phyloP scores from a whole-genome alignment of 1,139 yeast genomes.

The Schizosaccharomyces versatilis region DNA sequence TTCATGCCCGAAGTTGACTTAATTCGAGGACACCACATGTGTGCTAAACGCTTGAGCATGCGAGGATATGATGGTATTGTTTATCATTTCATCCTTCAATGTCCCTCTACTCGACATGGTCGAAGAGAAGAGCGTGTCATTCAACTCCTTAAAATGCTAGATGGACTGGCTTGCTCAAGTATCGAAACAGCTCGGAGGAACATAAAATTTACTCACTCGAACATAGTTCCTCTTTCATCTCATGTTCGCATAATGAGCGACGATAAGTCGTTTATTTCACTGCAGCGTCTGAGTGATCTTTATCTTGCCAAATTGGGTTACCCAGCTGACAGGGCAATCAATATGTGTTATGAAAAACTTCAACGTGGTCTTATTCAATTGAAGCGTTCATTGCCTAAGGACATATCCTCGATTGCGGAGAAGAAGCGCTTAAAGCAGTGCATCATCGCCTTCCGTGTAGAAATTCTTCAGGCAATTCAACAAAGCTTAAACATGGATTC shows the following conservation, averaged over 20 bases:
- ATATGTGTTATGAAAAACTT: constrained; percentile 39
- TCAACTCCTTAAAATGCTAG: constrained; percentile 73
- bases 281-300: constrained; percentile 75
- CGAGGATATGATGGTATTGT: constrained; percentile 85
- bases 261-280: constrained; percentile 50
- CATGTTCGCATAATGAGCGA: constrained; percentile 83
- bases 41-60: constrained; percentile 70
- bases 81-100: constrained; percentile 86
- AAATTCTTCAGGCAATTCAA: constrained; percentile 75
- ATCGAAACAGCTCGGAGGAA: constrained; percentile 77
- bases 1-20: constrained; percentile 76
- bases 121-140: constrained; percentile 88
- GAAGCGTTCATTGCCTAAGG: background rate
- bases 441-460: constrained; percentile 67
- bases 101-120: constrained; percentile 93
- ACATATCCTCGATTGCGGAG: background rate
- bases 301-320: constrained; percentile 55
- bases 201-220: constrained; percentile 68
- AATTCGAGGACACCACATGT: constrained; percentile 78
- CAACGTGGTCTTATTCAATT: background rate
- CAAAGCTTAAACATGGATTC: constrained; percentile 69
- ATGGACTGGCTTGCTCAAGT: constrained; percentile 48
- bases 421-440: constrained; percentile 56
- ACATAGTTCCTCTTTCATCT: constrained; percentile 85
- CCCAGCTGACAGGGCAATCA: constrained; percentile 74